Conservation (phyloP, 2,329 filamentous ascomycete species). For the Fusarium proliferatum region DNA sequence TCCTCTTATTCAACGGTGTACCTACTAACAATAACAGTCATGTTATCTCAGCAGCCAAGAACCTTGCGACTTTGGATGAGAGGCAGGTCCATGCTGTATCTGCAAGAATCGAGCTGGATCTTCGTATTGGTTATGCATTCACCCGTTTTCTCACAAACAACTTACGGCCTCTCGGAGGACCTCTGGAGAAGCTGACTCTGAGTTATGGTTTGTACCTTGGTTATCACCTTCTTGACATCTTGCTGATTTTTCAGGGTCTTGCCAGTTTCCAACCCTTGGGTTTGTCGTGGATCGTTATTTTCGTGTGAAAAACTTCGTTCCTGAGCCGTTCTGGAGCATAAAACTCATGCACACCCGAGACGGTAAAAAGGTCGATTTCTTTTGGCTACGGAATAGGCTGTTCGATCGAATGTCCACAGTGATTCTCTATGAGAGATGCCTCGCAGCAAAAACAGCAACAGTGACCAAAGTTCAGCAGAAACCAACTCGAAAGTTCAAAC, state of each 20-base stretch:
- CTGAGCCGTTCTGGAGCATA: conserved; percentile 93
- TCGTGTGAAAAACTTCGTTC: conserved; percentile 90
- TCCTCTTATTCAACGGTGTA: not conserved
- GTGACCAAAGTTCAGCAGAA: conserved; percentile 90
- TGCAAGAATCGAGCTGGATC: conserved; percentile 89
- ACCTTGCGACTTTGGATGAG: conserved; percentile 83
- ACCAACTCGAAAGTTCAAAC: conserved; percentile 93
- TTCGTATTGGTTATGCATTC: conserved; percentile 92
- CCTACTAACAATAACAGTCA: conserved; percentile 66
- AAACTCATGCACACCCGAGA: conserved; percentile 84
- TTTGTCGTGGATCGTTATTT: conserved; percentile 98
- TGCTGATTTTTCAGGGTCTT: conserved; percentile 70
- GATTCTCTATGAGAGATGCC: conserved; percentile 86
- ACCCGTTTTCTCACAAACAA: conserved; percentile 87
- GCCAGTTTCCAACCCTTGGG: conserved; percentile 95
- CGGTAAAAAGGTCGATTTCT: conserved; percentile 82
- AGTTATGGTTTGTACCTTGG: conserved; percentile 75
- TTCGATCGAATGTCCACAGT: conserved; percentile 88
- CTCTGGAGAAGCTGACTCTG: conserved; percentile 72
- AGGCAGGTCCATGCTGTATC: conserved; percentile 88
- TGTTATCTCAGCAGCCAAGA: conserved; percentile 83
- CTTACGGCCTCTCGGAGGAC: conserved; percentile 77
- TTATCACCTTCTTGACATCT: not conserved
- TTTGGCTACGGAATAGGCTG: conserved; percentile 82
- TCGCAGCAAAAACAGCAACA: conserved; percentile 78